Evolutionary conservation across 129 eudicot species (phyloP).

Genomic region (Deinandra increscens): DNA sequence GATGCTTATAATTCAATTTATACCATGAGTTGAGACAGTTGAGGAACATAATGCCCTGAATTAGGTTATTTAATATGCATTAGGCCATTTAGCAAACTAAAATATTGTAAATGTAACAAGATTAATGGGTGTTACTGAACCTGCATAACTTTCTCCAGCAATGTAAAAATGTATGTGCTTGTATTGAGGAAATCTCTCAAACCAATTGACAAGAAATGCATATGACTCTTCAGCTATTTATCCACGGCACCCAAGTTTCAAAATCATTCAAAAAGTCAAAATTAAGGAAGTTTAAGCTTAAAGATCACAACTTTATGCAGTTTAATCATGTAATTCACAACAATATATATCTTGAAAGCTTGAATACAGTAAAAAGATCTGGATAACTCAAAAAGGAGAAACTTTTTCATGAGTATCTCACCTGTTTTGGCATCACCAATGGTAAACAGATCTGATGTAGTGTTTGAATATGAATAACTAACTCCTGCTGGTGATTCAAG

Average conservation of each 20-base stretch:
- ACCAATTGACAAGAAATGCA: constrained; percentile 71
- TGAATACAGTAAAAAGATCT: background rate
- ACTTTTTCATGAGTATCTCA: constrained; percentile 22
- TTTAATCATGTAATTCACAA: constrained; percentile 7
- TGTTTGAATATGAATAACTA: constrained; percentile 87
- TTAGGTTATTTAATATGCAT: no score
- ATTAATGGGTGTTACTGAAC: no score
- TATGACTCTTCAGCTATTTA: constrained; percentile 97
- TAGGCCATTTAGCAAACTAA: no score
- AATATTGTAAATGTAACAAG: background rate
- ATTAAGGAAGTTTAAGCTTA: constrained; percentile 25
- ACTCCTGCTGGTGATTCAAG: constrained; percentile 99
- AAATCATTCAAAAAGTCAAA: constrained; percentile 27
- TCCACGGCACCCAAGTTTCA: no score
- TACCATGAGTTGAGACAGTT: constrained; percentile 45
- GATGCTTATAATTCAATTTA: constrained; percentile 8
- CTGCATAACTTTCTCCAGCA: no score
- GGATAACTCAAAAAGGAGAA: constrained; percentile 10
- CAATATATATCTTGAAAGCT: constrained; percentile 3
- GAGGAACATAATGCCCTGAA: no score
- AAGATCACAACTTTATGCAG: constrained; percentile 16
- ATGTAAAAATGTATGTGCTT: constrained; percentile 84
- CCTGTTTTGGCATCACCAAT: constrained; percentile 89
- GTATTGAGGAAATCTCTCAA: constrained; percentile 96
- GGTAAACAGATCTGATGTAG: constrained; percentile 75